These are phyloP conservation scores for Colletotrichum eleusines DNA, from an alignment of 2,329 filamentous ascomycete species.

Conservation along the genomic window DNA sequence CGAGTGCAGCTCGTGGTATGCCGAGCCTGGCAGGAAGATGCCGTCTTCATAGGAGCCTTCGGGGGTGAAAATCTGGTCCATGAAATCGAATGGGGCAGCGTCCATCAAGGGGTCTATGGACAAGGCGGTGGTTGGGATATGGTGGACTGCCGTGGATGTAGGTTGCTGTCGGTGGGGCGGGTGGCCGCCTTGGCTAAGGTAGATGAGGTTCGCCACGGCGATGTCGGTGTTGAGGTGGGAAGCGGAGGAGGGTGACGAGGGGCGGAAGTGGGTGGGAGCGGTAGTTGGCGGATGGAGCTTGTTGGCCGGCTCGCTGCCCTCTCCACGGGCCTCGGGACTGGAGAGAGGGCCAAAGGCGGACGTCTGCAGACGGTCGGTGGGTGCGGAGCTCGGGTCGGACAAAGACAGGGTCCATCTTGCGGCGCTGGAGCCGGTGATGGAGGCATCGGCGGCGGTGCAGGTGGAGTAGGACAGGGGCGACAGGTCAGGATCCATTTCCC, in stretches of 20 bases:
- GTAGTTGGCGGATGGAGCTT: conserved; percentile 14
- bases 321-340: conserved; percentile 24
- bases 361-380: conserved; percentile 11
- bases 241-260: conserved; percentile 44
- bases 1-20: conserved; percentile 60
- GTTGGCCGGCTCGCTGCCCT: conserved; percentile 15
- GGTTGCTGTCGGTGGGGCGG: neutral
- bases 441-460: conserved; percentile 27
- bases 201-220: conserved; percentile 52
- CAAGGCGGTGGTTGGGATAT: conserved; percentile 27
- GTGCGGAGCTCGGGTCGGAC: conserved; percentile 18
- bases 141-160: conserved; percentile 1
- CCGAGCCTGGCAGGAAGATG: conserved; percentile 60
- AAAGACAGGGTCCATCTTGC: conserved; percentile 21
- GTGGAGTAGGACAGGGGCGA: conserved; percentile 28
- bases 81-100: conserved; percentile 39
- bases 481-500: conserved; percentile 13
- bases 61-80: conserved; percentile 49
- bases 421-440: conserved; percentile 12
- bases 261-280: conserved; percentile 17
- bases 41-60: conserved; percentile 53
- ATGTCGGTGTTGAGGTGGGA: conserved; percentile 49
- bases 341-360: conserved; percentile 4
- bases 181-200: conserved; percentile 50
- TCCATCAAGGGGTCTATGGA: conserved; percentile 36